A percentile compares a stretch with the other conserved stretches of the same genome.
phyloP scores from a whole-genome alignment of 1,139 yeast species.

The Sugiyamaella pinicola region DNA sequence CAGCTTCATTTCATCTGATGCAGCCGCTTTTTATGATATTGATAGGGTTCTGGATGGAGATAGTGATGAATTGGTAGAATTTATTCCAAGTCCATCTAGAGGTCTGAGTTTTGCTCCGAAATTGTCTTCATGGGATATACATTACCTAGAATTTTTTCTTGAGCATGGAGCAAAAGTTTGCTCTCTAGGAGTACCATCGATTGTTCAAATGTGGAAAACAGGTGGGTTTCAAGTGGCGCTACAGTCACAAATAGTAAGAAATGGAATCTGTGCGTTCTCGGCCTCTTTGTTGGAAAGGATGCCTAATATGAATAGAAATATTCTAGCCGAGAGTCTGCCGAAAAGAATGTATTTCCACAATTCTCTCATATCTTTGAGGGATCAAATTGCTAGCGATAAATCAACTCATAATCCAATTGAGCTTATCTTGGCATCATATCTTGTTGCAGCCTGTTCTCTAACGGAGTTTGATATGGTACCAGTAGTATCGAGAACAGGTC shows the following conservation, averaged over 20 bases:
- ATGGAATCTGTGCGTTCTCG: conserved; percentile 16
- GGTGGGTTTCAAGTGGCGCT: conserved; percentile 16
- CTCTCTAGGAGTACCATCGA: conserved; percentile 11
- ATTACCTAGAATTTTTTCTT: conserved; percentile 17
- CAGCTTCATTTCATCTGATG: background rate
- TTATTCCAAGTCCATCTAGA: background rate
- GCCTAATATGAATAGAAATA: background rate
- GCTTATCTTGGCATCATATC: conserved; percentile 17
- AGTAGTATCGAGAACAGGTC: conserved; percentile 17
- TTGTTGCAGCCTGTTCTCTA: conserved; percentile 11
- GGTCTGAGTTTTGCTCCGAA: conserved; percentile 1
- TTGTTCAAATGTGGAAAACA: conserved; percentile 15
- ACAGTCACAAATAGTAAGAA: conserved; percentile 11
- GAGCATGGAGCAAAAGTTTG: conserved; percentile 10
- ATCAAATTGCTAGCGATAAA: conserved; percentile 15
- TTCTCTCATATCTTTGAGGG: conserved; percentile 10
- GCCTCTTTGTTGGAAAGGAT: conserved; percentile 4
- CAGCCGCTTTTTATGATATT: background rate
- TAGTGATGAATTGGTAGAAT: background rate
- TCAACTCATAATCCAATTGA: conserved; percentile 16
- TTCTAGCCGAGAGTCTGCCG: background rate
- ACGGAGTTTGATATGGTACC: conserved; percentile 16
- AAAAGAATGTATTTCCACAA: conserved; percentile 9
- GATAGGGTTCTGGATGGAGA: background rate
- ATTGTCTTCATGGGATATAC: background rate